Evolutionary conservation across 768 basidiomycete genomes (phyloP).

Genomic region (Mycena crocata): DNA sequence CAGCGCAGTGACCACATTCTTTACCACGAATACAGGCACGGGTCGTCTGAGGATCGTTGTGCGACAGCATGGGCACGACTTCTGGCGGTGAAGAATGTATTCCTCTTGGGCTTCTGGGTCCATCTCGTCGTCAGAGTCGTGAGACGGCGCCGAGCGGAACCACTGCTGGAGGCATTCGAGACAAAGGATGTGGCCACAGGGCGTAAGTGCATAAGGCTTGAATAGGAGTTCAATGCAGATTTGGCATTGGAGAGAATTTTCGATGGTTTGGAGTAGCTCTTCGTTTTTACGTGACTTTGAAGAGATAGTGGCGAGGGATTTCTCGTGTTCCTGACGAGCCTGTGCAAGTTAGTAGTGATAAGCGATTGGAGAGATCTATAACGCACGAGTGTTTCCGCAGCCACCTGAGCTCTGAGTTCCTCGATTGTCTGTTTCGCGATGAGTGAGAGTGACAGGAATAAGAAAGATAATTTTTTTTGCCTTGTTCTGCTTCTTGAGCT

Average conservation of each 20-base stretch:
- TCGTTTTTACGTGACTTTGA: conserved; percentile 63
- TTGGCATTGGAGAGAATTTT: conserved; percentile 74
- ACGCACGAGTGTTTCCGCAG: conserved; percentile 51
- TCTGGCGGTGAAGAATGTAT: conserved; percentile 68
- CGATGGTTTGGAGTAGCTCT: conserved; percentile 70
- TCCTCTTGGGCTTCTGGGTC: conserved; percentile 52
- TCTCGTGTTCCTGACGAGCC: conserved; percentile 60
- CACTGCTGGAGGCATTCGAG: conserved; percentile 78
- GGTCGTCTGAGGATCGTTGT: conserved; percentile 67
- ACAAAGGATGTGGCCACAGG: conserved; percentile 86
- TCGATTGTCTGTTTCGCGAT: conserved; percentile 59
- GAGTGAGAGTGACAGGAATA: background rate
- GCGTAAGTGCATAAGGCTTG: conserved; percentile 78
- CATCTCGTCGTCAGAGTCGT: conserved; percentile 51
- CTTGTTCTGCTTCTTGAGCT: conserved; percentile 67
- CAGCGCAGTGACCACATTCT: conserved; percentile 64
- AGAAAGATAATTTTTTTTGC: conserved; percentile 46
- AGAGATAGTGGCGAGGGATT: conserved; percentile 57
- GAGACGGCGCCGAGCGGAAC: conserved; percentile 76
- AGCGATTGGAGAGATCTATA: background rate
- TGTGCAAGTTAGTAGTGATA: conserved; percentile 34
- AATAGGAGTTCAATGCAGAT: conserved; percentile 80
- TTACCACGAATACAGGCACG: conserved; percentile 76
- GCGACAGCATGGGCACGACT: conserved; percentile 82
- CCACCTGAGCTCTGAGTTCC: conserved; percentile 60